Evolutionary conservation across 768 basidiomycete genomes (phyloP).

Genomic region (Rossbeevera mucosa): DNA sequence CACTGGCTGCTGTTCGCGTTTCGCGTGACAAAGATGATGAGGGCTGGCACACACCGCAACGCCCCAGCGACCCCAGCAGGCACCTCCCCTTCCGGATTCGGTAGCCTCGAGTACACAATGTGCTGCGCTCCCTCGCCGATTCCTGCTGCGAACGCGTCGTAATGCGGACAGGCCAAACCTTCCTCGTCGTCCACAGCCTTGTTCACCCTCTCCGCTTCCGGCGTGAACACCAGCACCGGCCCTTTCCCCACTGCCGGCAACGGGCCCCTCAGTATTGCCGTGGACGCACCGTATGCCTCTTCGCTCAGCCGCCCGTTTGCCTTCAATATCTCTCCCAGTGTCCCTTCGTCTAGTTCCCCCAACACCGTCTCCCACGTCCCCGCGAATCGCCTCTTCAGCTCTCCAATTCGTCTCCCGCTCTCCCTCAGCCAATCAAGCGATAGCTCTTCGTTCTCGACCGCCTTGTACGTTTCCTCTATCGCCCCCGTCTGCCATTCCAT

Average conservation of each 20-base stretch:
- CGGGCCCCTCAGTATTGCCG: slow-evolving; percentile 44
- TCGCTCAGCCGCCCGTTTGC: slow-evolving; percentile 40
- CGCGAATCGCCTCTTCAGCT: slow-evolving; percentile 49
- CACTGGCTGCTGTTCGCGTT: slow-evolving; percentile 51
- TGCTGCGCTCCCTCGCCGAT: slow-evolving; percentile 39
- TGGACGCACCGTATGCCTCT: slow-evolving; percentile 44
- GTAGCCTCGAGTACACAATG: slow-evolving; percentile 39
- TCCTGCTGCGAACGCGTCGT: slow-evolving; percentile 43
- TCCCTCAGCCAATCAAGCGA: slow-evolving; percentile 33
- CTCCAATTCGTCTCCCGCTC: slow-evolving; percentile 44
- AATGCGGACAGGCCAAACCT: no score
- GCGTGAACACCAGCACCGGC: slow-evolving; percentile 49
- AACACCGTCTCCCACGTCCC: slow-evolving; percentile 43
- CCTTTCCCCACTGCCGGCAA: slow-evolving; percentile 29
- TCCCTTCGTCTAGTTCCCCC: slow-evolving; percentile 24
- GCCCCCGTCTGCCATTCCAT: slow-evolving; percentile 50
- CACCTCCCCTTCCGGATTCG: slow-evolving; percentile 3
- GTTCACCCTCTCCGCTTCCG: slow-evolving; percentile 54
- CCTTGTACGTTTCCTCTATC: slow-evolving; percentile 47
- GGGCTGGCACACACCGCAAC: background rate
- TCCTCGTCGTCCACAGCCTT: slow-evolving; percentile 60
- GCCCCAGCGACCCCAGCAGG: slow-evolving; percentile 2
- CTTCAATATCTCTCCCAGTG: slow-evolving; percentile 29
- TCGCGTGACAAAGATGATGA: slow-evolving; percentile 49
- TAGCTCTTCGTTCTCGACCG: slow-evolving; percentile 43